These are phyloP conservation scores for Mycena polygramma DNA, from an alignment of 768 basidiomycete genomes.

Conservation along the genomic window DNA sequence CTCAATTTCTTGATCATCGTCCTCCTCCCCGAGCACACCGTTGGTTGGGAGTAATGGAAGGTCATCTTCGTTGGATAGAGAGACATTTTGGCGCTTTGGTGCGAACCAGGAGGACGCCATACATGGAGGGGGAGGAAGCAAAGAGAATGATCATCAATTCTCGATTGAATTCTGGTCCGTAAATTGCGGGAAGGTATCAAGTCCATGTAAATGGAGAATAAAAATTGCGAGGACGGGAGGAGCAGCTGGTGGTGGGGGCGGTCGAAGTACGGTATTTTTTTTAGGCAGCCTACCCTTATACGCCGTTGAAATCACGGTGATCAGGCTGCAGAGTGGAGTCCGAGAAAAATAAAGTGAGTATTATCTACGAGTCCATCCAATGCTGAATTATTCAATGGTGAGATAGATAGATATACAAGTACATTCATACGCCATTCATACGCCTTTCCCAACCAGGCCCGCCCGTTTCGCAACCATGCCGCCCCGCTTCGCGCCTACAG, in stretches of 20 bases:
- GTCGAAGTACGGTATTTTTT: too few relatives aligned
- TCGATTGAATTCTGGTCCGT: too few relatives aligned
- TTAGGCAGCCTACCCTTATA: too few relatives aligned
- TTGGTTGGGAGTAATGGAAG: constrained; percentile 31
- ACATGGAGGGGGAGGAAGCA: constrained; percentile 22
- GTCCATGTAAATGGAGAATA: too few relatives aligned
- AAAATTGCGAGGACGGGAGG: too few relatives aligned
- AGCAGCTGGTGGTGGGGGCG: too few relatives aligned
- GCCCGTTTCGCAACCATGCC: constrained; percentile 37
- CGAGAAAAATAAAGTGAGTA: background rate
- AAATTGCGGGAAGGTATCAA: too few relatives aligned
- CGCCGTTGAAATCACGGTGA: background rate
- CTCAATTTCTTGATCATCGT: constrained; percentile 34
- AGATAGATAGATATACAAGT: constrained; percentile 26
- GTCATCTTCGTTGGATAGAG: constrained; percentile 24
- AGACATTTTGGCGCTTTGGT: constrained; percentile 11
- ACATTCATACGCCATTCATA: constrained; percentile 33
- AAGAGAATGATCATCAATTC: background rate
- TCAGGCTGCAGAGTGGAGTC: background rate
- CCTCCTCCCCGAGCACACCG: constrained; percentile 26
- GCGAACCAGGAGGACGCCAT: constrained; percentile 35
- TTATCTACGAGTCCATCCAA: constrained; percentile 25
- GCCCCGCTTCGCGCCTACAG: constrained; percentile 24
- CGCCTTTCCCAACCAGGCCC: constrained; percentile 37
- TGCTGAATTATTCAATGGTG: constrained; percentile 25